A percentile compares a stretch with the other conserved stretches of the same genome.
phyloP scores from a whole-genome alignment of 2,329 filamentous ascomycete genomes.

The Trichoderma asperellum region DNA sequence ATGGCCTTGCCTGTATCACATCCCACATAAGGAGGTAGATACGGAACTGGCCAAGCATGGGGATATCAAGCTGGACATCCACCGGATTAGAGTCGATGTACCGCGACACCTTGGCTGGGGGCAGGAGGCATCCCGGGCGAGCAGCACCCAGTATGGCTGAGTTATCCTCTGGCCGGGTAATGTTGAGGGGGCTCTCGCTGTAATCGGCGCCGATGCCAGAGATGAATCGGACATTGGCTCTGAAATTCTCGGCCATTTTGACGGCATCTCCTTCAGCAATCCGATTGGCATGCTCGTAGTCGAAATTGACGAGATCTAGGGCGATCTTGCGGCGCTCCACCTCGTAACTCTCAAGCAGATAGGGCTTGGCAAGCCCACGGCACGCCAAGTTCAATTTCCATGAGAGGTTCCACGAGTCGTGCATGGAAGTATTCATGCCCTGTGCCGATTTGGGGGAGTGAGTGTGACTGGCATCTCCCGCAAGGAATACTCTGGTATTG shows the following conservation, averaged over 20 bases:
- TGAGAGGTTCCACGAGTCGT: constrained; percentile 62
- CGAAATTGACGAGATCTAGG: constrained; percentile 67
- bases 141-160: constrained; percentile 52
- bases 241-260: constrained; percentile 69
- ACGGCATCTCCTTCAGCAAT: constrained; percentile 65
- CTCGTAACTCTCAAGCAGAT: constrained; percentile 55
- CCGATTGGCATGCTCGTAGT: constrained; percentile 61
- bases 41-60: constrained; percentile 75
- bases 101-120: constrained; percentile 71
- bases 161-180: constrained; percentile 39
- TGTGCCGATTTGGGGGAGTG: constrained; percentile 65
- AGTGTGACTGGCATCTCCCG: constrained; percentile 66
- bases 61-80: constrained; percentile 77
- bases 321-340: constrained; percentile 62
- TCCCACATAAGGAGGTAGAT: constrained; percentile 73
- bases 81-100: constrained; percentile 80
- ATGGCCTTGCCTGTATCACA: constrained; percentile 57
- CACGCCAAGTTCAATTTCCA: constrained; percentile 58
- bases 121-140: constrained; percentile 59
- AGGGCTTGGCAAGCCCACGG: constrained; percentile 48
- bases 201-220: constrained; percentile 71
- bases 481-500: constrained; percentile 67
- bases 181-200: constrained; percentile 56
- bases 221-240: constrained; percentile 72
- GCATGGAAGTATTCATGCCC: constrained; percentile 75